Evolutionary conservation across 2,329 filamentous ascomycete species (phyloP).

Genomic region (Hypoxylon rubiginosum): DNA sequence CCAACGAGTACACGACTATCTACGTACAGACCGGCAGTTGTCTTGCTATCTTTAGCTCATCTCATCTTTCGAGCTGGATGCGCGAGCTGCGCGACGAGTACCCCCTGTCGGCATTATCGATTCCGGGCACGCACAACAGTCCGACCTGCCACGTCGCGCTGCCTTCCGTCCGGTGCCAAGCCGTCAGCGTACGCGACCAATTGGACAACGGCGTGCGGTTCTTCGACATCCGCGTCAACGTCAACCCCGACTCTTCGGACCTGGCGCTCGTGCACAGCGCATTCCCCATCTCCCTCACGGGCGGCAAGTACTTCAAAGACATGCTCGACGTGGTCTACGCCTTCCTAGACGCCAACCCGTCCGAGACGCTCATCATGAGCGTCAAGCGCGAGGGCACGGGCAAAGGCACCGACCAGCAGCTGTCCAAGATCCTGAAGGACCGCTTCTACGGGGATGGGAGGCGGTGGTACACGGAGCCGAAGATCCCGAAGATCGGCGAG

Average conservation of each 20-base stretch:
- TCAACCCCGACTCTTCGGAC: conserved; percentile 68
- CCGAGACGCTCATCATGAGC: conserved; percentile 86
- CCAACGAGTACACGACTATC: conserved; percentile 72
- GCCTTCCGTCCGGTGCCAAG: conserved; percentile 94
- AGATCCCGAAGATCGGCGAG: conserved; percentile 82
- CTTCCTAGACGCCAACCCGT: conserved; percentile 83
- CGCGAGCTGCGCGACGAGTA: conserved; percentile 76
- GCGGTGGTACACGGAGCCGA: conserved; percentile 83
- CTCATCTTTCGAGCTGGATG: conserved; percentile 85
- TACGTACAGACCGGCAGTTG: conserved; percentile 70
- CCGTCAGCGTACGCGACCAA: conserved; percentile 81
- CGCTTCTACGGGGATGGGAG: conserved; percentile 73
- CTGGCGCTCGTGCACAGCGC: conserved; percentile 89
- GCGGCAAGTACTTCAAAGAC: conserved; percentile 81
- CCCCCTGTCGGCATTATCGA: conserved; percentile 83
- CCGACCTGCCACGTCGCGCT: conserved; percentile 87
- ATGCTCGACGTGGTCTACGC: conserved; percentile 78
- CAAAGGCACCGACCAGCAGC: conserved; percentile 81
- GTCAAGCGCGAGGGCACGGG: conserved; percentile 93
- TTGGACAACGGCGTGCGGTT: conserved; percentile 93
- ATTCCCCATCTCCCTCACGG: conserved; percentile 88
- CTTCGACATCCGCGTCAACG: conserved; percentile 86
- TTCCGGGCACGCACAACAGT: conserved; percentile 96
- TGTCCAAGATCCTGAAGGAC: conserved; percentile 78
- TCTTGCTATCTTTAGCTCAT: conserved; percentile 77